phyloP scores from a whole-genome alignment of 2,329 filamentous ascomycete species.

The Peltaster fructicola region DNA sequence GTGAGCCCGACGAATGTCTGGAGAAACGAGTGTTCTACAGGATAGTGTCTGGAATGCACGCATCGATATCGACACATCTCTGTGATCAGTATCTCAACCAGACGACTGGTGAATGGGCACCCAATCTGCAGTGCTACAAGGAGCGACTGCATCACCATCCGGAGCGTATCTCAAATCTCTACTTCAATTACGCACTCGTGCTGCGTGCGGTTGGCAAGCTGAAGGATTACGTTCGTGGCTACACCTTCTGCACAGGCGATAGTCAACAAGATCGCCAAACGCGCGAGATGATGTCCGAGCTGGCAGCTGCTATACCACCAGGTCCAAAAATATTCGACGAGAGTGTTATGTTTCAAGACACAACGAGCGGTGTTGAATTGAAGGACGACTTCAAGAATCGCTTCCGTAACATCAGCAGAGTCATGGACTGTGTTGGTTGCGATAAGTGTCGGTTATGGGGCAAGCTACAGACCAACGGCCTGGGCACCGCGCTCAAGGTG shows the following conservation, averaged over 20 bases:
- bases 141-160: slow-evolving; percentile 67
- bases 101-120: slow-evolving; percentile 80
- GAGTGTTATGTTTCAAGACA: slow-evolving; percentile 65
- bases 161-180: slow-evolving; percentile 88
- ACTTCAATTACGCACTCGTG: slow-evolving; percentile 97
- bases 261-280: slow-evolving; percentile 59
- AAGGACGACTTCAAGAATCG: slow-evolving; percentile 97
- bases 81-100: slow-evolving; percentile 96
- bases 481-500: slow-evolving; percentile 86
- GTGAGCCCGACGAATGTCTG: slow-evolving; percentile 65
- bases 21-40: slow-evolving; percentile 99
- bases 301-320: slow-evolving; percentile 53
- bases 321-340: slow-evolving; percentile 76
- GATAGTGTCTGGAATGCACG: slow-evolving; percentile 92
- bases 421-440: slow-evolving; percentile 98
- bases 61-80: slow-evolving; percentile 87
- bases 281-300: slow-evolving; percentile 60
- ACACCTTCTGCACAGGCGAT: slow-evolving; percentile 88
- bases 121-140: slow-evolving; percentile 79
- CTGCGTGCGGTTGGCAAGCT: slow-evolving; percentile 84
- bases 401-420: slow-evolving; percentile 86
- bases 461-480: slow-evolving; percentile 87
- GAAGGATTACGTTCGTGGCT: slow-evolving; percentile 59
- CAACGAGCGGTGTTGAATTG: slow-evolving; percentile 45
- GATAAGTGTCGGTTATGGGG: slow-evolving; percentile 98